Evolutionary conservation across 257 asterid genomes (phyloP).

Genomic region (Petunia secreta): DNA sequence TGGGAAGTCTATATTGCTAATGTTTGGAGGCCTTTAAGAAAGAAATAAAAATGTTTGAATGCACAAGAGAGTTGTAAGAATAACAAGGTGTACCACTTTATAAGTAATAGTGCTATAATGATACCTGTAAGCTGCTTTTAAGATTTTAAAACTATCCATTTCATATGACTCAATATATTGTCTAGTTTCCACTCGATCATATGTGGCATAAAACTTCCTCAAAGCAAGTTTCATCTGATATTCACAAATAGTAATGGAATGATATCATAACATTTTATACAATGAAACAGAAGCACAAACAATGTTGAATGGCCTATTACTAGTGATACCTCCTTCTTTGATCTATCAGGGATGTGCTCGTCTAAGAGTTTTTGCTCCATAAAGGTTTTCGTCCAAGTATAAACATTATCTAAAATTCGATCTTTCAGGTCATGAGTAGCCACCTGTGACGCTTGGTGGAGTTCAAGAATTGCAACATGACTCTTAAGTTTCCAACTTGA

Average conservation of each 20-base stretch:
- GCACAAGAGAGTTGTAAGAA: background rate
- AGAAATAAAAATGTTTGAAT: background rate
- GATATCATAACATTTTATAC: no score
- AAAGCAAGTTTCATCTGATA: slow-evolving; percentile 42
- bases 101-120: background rate
- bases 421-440: no score
- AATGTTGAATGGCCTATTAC: no score
- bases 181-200: slow-evolving; percentile 33
- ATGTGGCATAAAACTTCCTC: slow-evolving; percentile 40
- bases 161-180: slow-evolving; percentile 39
- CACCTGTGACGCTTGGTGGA: no score
- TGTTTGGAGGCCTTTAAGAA: slow-evolving; percentile 34
- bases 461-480: no score
- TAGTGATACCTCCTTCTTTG: no score
- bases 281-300: no score
- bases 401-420: no score
- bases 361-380: no score
- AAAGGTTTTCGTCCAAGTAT: no score
- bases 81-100: background rate
- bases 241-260: background rate
- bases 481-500: background rate
- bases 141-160: slow-evolving; percentile 26
- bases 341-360: no score
- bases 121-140: slow-evolving; percentile 41
- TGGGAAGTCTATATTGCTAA: slow-evolving; percentile 34